Base-by-base conservation (phyloP, 192 early-diverging fungal genomes). In the Spizellomyces sp. region DNA sequence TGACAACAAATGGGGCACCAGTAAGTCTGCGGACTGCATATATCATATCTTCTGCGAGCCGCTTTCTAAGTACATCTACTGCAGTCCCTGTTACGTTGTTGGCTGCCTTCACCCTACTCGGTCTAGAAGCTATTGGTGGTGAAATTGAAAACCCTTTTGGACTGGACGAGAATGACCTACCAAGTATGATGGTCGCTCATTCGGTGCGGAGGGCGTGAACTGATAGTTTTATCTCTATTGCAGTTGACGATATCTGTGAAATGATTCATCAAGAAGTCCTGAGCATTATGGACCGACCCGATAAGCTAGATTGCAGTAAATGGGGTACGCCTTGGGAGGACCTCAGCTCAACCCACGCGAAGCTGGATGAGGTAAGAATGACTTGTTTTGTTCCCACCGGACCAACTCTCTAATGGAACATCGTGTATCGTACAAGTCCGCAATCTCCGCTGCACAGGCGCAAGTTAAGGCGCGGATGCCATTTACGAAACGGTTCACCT, bases 141-240 rank as follows among this genome's bases (percentile, higher is more conserved):
- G 92, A 95, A 81, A 95, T 98, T 64, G 95, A 98, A 81, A 95
- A 96, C 76, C 95, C 95, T 12, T 96, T 96, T 75, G 92, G 92
- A 45, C 83, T 61, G 4, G 59, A 41, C 36, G 15, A 36, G 27
- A 36, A 36, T 36, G 27, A 36, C 3, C 27, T 36, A 36, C 27
- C 27, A 36, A 36, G 27, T 36, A 36, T 0, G 27, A 36, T 36
- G 27, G 3, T 36, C 3, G 27, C 27, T 36, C 27, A 36, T 36
- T 36, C 27, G 27, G 1, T 36, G 27, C 27, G 27, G 27, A 36
- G 14, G 52, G 3, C 52, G 3, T 54, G 52, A 54, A 54, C 52
- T 54, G 3, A 54, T 54, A 9, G 52, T n/a, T n/a, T n/a, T 54
- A 3, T 19, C 3, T 3, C 62, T 45, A 47, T 72, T 22, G 61